Evolutionary conservation across 1,284 basidiomycete genomes (phyloP).

Genomic region (Phlebopus sp.): DNA sequence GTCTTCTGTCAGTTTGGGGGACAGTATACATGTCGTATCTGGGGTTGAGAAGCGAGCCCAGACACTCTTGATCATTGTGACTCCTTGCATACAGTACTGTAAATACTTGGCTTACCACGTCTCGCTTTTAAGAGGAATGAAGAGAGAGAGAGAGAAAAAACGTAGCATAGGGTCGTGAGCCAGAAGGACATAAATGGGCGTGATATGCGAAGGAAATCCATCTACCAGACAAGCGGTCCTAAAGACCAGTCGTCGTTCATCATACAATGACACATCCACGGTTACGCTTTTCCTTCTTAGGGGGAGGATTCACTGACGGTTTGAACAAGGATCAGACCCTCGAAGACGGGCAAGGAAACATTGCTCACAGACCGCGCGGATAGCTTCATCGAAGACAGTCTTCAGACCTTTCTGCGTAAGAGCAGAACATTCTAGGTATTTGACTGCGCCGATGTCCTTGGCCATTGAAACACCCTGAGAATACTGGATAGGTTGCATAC

Average conservation of each 20-base stretch:
- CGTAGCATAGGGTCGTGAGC: constrained; percentile 39
- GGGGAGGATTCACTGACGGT: constrained; percentile 69
- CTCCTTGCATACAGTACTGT: no score
- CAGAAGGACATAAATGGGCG: constrained; percentile 56
- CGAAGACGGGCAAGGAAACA: constrained; percentile 8
- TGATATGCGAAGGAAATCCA: constrained; percentile 44
- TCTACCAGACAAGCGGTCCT: constrained; percentile 24
- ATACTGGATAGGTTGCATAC: constrained; percentile 94
- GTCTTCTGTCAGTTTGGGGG: no score
- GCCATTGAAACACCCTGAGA: constrained; percentile 89
- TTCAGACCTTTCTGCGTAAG: constrained; percentile 97
- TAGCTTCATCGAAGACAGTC: constrained; percentile 96
- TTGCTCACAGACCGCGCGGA: constrained; percentile 83
- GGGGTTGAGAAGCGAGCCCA: no score
- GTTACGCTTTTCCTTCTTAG: constrained; percentile 50
- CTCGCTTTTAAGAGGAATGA: constrained; percentile 13
- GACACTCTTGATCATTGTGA: no score
- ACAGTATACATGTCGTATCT: no score
- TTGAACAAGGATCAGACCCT: constrained; percentile 11
- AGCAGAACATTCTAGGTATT: constrained; percentile 97
- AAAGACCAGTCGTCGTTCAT: constrained; percentile 25
- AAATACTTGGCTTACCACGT: no score
- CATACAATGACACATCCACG: constrained; percentile 71
- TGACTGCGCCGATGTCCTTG: constrained; percentile 92
- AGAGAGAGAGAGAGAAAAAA: constrained; percentile 9